Base-by-base conservation (phyloP, 1,139 yeast genomes). In the Candida anutae region DNA sequence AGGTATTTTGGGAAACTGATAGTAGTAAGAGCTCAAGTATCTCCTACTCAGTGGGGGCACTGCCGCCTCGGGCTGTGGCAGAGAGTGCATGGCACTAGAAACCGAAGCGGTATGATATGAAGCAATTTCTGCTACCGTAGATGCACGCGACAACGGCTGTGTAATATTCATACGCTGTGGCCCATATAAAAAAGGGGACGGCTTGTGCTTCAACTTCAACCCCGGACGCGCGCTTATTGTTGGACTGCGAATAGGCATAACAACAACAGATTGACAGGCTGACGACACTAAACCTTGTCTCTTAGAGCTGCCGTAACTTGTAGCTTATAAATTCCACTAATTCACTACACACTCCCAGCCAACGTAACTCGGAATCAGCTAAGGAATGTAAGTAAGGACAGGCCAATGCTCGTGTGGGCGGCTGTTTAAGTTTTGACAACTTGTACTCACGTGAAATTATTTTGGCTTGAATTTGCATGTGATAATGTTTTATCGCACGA, bases 1-100 rank as follows among this genome's bases (percentile, higher is more conserved):
- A 2, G 84, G 82, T 29, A 77, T 72, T 35, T 62, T 60, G 2
- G 83, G 80, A 42, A 77, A 73, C 15, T 58, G 63, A 39, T 70
- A 69, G 36, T 60, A 62, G 36, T 50, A 57, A 18, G 46, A 44
- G 28, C 46, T 34, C 24, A 46, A 41, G 28, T 41, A 35, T 22
- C 56, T 46, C 25, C 36, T 41, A 23, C 34, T 31, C 24, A 36
- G 45, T 23, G 34, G 32, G 14, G 32, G 32, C n/a, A n/a, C n/a
- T n/a, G n/a, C n/a, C n/a, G n/a, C n/a, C n/a, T n/a, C n/a, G 18
- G 29, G 36, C 25, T 36, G 41, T 16, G 40, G 36, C 15, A 27
- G 35, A 23, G 38, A 46, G 17, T 24, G 45, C 36, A 34, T 40
- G 13, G 45, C 39, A 4, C 46, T 45, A 30, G 33, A 33, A 16